Evolutionary conservation across 2,329 filamentous ascomycete genomes (phyloP).

Genomic region (Bimuria novae-zelandiae): DNA sequence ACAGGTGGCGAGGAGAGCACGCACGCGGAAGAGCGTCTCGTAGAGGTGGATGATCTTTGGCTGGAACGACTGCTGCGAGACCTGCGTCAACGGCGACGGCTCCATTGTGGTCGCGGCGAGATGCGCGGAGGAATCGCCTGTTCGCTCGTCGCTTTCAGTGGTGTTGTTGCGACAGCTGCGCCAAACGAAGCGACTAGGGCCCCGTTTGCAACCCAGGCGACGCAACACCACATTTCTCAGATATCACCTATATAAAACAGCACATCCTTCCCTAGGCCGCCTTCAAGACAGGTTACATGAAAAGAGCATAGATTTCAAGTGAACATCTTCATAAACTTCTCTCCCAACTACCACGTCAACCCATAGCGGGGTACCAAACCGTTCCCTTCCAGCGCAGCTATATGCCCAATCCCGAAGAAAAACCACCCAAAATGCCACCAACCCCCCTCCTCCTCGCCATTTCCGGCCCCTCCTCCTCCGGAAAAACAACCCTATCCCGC

Average conservation of each 20-base stretch:
- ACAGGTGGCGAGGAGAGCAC: constrained; percentile 12
- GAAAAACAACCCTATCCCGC: constrained; percentile 91
- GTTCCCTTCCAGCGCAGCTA: neutral
- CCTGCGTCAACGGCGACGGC: constrained; percentile 89
- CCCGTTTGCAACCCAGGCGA: constrained; percentile 10
- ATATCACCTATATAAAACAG: neutral
- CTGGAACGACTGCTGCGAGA: constrained; percentile 87
- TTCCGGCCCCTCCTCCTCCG: constrained; percentile 88
- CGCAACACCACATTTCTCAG: neutral
- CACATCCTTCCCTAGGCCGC: no score
- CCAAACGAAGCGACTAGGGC: constrained; percentile 15
- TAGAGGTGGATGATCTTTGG: constrained; percentile 94
- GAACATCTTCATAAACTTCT: neutral
- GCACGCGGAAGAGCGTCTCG: constrained; percentile 73
- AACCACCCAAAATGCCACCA: constrained; percentile 3
- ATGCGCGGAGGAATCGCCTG: neutral
- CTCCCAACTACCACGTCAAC: no score
- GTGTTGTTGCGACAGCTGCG: constrained; percentile 1
- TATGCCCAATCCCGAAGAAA: neutral
- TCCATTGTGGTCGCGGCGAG: constrained; percentile 68
- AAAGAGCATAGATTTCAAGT: no score
- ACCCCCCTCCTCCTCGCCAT: constrained; percentile 71
- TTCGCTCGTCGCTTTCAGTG: neutral
- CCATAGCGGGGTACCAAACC: neutral
- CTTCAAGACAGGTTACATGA: no score